A percentile compares a stretch with the other conserved stretches of the same genome.
These are phyloP conservation scores for Pseudogymnoascus sp. DNA, from an alignment of 2,329 filamentous ascomycete species.

Conservation along the genomic window DNA sequence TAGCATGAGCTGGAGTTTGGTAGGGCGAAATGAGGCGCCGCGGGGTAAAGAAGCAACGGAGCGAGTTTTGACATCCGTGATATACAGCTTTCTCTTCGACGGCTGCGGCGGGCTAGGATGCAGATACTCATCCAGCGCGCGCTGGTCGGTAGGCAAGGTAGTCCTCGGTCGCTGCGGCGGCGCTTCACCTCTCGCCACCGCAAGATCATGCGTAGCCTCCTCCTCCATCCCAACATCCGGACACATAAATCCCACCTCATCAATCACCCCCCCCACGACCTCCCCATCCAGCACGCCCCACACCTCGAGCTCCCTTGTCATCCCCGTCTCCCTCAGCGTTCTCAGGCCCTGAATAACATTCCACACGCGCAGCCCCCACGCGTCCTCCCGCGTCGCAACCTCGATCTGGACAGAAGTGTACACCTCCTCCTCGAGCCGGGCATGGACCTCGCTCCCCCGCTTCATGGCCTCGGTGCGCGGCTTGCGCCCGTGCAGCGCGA, in stretches of 20 bases:
- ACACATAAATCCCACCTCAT: constrained; percentile 70
- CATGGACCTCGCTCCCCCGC: constrained; percentile 69
- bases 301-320: constrained; percentile 69
- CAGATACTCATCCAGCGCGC: constrained; percentile 2
- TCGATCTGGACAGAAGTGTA: constrained; percentile 68
- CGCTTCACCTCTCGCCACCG: constrained; percentile 24
- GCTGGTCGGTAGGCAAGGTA: constrained; percentile 32
- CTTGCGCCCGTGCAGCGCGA: constrained; percentile 69
- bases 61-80: constrained; percentile 86
- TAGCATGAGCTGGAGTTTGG: constrained; percentile 78
- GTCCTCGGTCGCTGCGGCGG: constrained; percentile 31
- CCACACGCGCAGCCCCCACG: constrained; percentile 76
- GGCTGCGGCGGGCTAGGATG: constrained; percentile 13
- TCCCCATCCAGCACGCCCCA: constrained; percentile 80
- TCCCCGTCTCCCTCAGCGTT: constrained; percentile 59
- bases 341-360: constrained; percentile 82
- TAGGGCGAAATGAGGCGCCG: constrained; percentile 59
- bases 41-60: constrained; percentile 50
- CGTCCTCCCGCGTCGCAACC: constrained; percentile 67
- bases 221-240: constrained; percentile 62
- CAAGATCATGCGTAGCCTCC: constrained; percentile 23
- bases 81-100: constrained; percentile 46
- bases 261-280: constrained; percentile 82
- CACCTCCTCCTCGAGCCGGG: constrained; percentile 76
- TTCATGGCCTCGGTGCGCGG: constrained; percentile 76